Percentiles rank a stretch among this genome's conserved stretches.
Evolutionary conservation across 2,329 filamentous ascomycete species (phyloP).

Genomic region (Harringtonia lauricola): DNA sequence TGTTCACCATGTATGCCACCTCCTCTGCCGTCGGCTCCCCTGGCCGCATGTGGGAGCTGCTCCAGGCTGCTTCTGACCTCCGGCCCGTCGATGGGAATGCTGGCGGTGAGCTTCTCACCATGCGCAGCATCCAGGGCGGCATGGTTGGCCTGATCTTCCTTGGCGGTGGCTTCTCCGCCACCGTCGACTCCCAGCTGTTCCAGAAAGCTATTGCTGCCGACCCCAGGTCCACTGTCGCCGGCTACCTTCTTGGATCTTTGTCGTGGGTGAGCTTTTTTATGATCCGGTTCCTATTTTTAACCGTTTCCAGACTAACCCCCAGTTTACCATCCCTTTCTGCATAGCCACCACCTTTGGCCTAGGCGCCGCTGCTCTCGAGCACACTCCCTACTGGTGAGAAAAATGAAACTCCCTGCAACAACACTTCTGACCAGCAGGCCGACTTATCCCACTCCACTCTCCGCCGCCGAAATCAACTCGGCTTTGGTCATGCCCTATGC

Average conservation of each 20-base stretch:
- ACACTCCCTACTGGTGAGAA: neutral
- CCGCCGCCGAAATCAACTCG: neutral
- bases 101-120: neutral
- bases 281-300: neutral
- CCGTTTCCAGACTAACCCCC: neutral
- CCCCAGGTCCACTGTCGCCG: neutral
- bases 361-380: neutral
- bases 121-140: neutral
- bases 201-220: neutral
- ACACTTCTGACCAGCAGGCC: neutral
- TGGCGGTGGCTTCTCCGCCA: neutral
- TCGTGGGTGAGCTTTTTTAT: neutral
- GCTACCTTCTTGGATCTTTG: neutral
- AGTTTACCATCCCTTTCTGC: neutral
- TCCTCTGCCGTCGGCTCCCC: neutral
- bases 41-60: neutral
- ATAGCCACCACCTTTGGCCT: neutral
- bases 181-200: neutral
- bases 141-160: neutral
- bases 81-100: neutral
- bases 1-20: neutral
- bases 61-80: neutral
- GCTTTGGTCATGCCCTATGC: slow-evolving; percentile 15
- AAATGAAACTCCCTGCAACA: neutral
- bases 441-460: neutral